Conservation (phyloP, 805 yeast species). For the Ogataea chonburiensis region DNA sequence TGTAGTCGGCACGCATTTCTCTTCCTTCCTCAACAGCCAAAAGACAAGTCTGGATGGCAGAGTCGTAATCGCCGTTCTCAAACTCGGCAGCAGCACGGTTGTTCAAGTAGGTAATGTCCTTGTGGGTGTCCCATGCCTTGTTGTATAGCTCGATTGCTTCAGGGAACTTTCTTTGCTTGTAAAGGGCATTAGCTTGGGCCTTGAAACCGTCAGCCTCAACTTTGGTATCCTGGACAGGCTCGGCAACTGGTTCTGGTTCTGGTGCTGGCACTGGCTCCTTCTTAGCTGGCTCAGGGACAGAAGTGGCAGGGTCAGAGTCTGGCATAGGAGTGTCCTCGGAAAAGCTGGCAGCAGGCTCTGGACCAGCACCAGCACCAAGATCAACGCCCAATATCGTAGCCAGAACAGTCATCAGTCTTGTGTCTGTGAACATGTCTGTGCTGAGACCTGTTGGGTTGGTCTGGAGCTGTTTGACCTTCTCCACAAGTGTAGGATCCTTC, state of each 20-base stretch:
- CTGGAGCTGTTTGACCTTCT: constrained; percentile 60
- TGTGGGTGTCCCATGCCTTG: constrained; percentile 76
- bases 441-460: constrained; percentile 74
- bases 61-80: constrained; percentile 90
- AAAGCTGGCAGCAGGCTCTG: constrained; percentile 15
- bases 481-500: constrained; percentile 83
- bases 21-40: constrained; percentile 88
- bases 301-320: constrained; percentile 6
- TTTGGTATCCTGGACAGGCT: constrained; percentile 37
- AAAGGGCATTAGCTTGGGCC: constrained; percentile 80
- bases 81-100: constrained; percentile 97
- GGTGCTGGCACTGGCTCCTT: constrained; percentile 12
- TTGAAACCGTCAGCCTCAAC: constrained; percentile 66
- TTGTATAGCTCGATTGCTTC: constrained; percentile 87
- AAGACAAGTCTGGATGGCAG: constrained; percentile 78
- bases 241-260: constrained; percentile 27
- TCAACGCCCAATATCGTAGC: constrained; percentile 84
- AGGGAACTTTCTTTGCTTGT: constrained; percentile 85
- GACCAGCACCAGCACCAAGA: constrained; percentile 40
- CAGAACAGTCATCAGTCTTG: constrained; percentile 84
- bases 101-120: constrained; percentile 90
- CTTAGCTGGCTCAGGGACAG: no score
- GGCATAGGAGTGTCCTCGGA: constrained; percentile 22
- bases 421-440: constrained; percentile 71
- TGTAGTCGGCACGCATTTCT: constrained; percentile 87